A percentile compares a stretch with the other conserved stretches of the same genome.
Conservation (phyloP, 768 basidiomycete genomes). For the Trametes punicea region DNA sequence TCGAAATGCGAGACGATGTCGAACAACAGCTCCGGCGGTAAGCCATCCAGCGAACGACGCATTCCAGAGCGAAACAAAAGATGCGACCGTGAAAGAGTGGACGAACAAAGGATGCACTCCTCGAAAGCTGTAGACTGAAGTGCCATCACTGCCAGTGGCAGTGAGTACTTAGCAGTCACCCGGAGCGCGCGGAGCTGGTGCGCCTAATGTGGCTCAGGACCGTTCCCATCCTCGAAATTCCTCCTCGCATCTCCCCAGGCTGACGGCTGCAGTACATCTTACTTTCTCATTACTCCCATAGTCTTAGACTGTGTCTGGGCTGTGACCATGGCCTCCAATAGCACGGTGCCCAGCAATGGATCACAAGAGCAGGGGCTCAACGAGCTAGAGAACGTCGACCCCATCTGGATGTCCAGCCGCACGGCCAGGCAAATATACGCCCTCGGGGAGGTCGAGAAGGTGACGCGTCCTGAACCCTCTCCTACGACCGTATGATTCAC, state of each 20-base stretch:
- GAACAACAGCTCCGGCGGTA: slow-evolving; percentile 69
- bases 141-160: too few species aligned
- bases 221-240: too few species aligned
- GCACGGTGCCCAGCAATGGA: neutral
- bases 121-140: too few species aligned
- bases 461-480: slow-evolving; percentile 24
- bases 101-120: too few species aligned
- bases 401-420: slow-evolving; percentile 77
- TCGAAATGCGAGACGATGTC: slow-evolving; percentile 54
- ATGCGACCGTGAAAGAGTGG: too few species aligned
- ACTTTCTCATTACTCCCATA: too few species aligned
- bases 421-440: slow-evolving; percentile 81
- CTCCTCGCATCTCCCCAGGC: too few species aligned
- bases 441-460: slow-evolving; percentile 79
- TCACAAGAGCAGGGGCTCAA: neutral
- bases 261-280: too few species aligned
- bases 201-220: too few species aligned
- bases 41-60: slow-evolving; percentile 5
- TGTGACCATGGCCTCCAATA: neutral
- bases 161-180: too few species aligned
- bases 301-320: neutral
- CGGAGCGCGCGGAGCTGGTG: too few species aligned
- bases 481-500: neutral
- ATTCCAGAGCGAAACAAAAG: neutral
- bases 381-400: slow-evolving; percentile 50